Conservation (phyloP, 441 rosid genomes). For the Erysimum pusillum region DNA sequence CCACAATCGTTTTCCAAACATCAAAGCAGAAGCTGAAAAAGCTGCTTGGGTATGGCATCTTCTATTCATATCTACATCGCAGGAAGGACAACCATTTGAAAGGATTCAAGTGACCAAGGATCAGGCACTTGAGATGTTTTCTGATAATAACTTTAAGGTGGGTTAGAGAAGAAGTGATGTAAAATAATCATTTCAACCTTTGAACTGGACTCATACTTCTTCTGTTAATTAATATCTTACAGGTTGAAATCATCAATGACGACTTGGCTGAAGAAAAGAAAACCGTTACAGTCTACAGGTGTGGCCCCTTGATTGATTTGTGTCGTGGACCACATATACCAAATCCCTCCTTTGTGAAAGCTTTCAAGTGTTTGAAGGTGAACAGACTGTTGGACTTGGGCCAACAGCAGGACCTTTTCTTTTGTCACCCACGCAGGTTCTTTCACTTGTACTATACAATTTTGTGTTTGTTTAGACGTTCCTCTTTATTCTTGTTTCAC, state of each 20-base stretch:
- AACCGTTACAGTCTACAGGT: slow-evolving; percentile 96
- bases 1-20: slow-evolving; percentile 82
- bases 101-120: slow-evolving; percentile 95
- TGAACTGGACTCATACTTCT: slow-evolving; percentile 38
- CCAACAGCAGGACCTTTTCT: too few species aligned
- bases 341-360: slow-evolving; percentile 93
- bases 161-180: too few species aligned
- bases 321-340: slow-evolving; percentile 99
- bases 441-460: slow-evolving; percentile 16
- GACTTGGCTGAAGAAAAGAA: slow-evolving; percentile 87
- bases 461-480: too few species aligned
- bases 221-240: slow-evolving; percentile 42
- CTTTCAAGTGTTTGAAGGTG: slow-evolving; percentile 94
- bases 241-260: slow-evolving; percentile 92
- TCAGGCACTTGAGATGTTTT: slow-evolving; percentile 87
- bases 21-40: slow-evolving; percentile 72
- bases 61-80: slow-evolving; percentile 44
- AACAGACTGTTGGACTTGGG: too few species aligned
- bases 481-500: slow-evolving; percentile 28
- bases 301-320: slow-evolving; percentile 94
- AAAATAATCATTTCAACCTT: too few species aligned
- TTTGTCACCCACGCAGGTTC: too few species aligned
- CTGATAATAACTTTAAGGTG: slow-evolving; percentile 94
- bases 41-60: slow-evolving; percentile 72
- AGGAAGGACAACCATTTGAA: slow-evolving; percentile 97